Percentiles rank a stretch among this genome's conserved stretches.
Evolutionary conservation across 2,329 filamentous ascomycete genomes (phyloP).

Genomic region (Sarocladium strictum): DNA sequence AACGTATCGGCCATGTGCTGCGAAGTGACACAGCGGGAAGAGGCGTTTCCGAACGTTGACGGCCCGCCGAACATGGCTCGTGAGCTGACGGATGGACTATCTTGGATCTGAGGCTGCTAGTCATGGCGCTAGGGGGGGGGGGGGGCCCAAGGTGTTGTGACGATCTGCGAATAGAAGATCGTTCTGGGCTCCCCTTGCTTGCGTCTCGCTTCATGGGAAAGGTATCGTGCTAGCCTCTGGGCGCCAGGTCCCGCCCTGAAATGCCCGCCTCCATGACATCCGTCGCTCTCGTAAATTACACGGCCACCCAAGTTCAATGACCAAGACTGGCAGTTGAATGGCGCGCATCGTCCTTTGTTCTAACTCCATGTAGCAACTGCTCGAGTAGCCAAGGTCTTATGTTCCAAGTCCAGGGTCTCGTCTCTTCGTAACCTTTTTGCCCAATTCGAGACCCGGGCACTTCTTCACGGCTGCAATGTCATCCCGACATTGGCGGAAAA

Average conservation of each 20-base stretch:
- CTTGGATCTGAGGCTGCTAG: not conserved
- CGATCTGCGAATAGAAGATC: not conserved
- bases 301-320: not conserved
- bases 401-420: not conserved
- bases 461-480: not conserved
- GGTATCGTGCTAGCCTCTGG: not conserved
- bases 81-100: not conserved
- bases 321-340: not conserved
- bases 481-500: not conserved
- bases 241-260: constrained; percentile 6
- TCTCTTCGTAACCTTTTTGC: not conserved
- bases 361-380: too few species aligned
- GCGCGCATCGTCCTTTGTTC: not conserved
- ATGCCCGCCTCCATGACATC: not conserved
- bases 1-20: not conserved
- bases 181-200: not conserved
- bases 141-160: not conserved
- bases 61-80: constrained; percentile 5
- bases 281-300: not conserved
- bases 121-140: not conserved
- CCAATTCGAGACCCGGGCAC: not conserved
- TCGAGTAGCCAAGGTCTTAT: too few species aligned
- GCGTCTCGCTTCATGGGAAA: not conserved
- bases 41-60: constrained; percentile 3
- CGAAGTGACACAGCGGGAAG: not conserved